A percentile compares a stretch with the other conserved stretches of the same genome.
Evolutionary conservation across 2,329 filamentous ascomycete species (phyloP).

Genomic region (Tolypocladium guangdongense): DNA sequence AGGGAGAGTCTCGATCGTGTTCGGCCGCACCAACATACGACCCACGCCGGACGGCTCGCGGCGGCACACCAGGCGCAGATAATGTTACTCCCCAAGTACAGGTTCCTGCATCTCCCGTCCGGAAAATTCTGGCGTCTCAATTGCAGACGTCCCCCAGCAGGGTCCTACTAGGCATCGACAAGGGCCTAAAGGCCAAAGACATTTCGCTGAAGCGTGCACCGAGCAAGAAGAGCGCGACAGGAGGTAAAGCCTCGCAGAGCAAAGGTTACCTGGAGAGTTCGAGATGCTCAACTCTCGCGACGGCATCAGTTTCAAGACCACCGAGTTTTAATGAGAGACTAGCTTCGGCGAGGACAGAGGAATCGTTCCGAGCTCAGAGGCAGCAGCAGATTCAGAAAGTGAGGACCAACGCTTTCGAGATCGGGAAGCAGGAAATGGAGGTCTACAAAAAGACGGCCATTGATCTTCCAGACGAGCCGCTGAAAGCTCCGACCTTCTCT

Average conservation of each 20-base stretch:
- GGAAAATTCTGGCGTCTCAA: slow-evolving; percentile 36
- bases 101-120: slow-evolving; percentile 67
- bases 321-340: slow-evolving; percentile 77
- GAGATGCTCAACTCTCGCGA: slow-evolving; percentile 21
- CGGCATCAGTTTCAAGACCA: slow-evolving; percentile 24
- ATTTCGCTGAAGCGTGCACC: slow-evolving; percentile 72
- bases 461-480: slow-evolving; percentile 38
- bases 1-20: slow-evolving; percentile 8
- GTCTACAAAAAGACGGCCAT: slow-evolving; percentile 46
- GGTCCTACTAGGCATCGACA: slow-evolving; percentile 78
- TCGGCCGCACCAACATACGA: slow-evolving; percentile 11
- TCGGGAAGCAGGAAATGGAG: slow-evolving; percentile 48
- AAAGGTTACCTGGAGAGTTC: slow-evolving; percentile 35
- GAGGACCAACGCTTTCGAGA: slow-evolving; percentile 45
- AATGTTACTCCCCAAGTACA: slow-evolving; percentile 37
- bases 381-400: slow-evolving; percentile 40
- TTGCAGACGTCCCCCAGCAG: slow-evolving; percentile 66
- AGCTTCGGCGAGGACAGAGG: slow-evolving; percentile 53
- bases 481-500: slow-evolving; percentile 42
- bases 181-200: slow-evolving; percentile 69
- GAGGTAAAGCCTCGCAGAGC: slow-evolving; percentile 8
- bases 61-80: slow-evolving; percentile 16
- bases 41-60: slow-evolving; percentile 10
- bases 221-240: slow-evolving; percentile 24
- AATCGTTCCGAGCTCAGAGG: slow-evolving; percentile 37